phyloP scores from a whole-genome alignment of 192 early-diverging fungal genomes.

The Entomortierella beljakovae region DNA sequence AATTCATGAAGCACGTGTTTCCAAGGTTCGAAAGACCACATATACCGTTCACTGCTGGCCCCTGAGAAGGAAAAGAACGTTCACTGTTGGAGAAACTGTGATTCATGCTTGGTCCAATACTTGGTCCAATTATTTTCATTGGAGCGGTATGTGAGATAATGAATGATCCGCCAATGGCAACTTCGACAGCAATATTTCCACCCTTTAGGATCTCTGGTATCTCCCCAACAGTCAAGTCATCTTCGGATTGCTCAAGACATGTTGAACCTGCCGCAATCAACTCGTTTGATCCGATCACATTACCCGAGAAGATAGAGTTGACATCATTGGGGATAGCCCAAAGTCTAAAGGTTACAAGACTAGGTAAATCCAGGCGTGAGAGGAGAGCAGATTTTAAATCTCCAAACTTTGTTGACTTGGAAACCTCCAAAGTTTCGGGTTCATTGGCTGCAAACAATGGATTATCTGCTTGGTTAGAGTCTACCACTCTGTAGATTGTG shows the following conservation, averaged over 20 bases:
- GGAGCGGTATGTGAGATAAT: conserved; percentile 3
- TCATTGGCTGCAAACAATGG: conserved; percentile 19
- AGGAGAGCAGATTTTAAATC: conserved; percentile 34
- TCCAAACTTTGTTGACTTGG: conserved; percentile 28
- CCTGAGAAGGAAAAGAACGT: conserved; percentile 16
- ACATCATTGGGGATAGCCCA: conserved; percentile 25
- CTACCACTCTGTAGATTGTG: conserved; percentile 44
- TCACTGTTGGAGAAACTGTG: conserved; percentile 14
- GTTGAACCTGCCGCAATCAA: background rate
- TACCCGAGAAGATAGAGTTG: conserved; percentile 16
- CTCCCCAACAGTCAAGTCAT: conserved; percentile 28
- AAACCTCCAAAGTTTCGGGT: conserved; percentile 34
- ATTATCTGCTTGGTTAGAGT: conserved; percentile 9
- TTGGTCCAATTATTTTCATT: background rate
- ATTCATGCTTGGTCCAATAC: conserved; percentile 3
- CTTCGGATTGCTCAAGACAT: conserved; percentile 28
- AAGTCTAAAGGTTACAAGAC: conserved; percentile 15
- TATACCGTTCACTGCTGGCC: conserved; percentile 55
- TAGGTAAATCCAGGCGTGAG: conserved; percentile 5
- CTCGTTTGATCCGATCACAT: conserved; percentile 15
- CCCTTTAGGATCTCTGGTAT: conserved; percentile 16
- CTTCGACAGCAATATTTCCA: conserved; percentile 20
- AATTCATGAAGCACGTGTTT: conserved; percentile 93
- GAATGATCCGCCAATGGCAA: conserved; percentile 21
- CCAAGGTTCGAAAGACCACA: conserved; percentile 86